Percentiles rank a stretch among this genome's conserved stretches.
Conservation (phyloP, 129 eudicot genomes). For the Centrapalus pauciflorus region DNA sequence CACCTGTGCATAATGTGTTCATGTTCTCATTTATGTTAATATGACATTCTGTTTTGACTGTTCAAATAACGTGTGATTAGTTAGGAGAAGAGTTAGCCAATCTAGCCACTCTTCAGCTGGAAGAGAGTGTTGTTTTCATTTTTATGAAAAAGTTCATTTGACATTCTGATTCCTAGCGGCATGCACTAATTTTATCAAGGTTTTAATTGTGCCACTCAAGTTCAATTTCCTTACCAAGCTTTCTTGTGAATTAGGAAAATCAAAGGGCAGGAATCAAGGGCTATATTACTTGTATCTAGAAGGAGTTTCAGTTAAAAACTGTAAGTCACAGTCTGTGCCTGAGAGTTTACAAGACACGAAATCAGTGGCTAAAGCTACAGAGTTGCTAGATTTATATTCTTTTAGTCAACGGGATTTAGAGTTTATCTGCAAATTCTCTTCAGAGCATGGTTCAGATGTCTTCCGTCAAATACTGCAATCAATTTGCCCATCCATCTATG, state of each 20-base stretch:
- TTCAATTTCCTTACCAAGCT: not conserved
- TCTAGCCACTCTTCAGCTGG: not conserved
- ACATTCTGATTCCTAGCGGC: not conserved
- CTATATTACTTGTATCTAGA: conserved; percentile 87
- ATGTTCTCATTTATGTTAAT: not conserved
- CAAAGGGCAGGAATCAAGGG: conserved; percentile 85
- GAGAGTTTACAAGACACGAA: conserved; percentile 38
- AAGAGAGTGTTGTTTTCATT: not conserved
- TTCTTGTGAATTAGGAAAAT: conserved; percentile 56
- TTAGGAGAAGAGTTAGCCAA: not conserved
- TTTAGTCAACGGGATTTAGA: conserved; percentile 81
- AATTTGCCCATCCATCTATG: conserved; percentile 92
- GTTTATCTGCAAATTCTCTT: conserved; percentile 59
- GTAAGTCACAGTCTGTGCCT: conserved; percentile 64
- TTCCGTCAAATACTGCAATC: conserved; percentile 90
- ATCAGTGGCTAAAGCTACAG: conserved; percentile 41
- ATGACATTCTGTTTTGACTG: not conserved
- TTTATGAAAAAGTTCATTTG: not conserved
- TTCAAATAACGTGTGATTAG: not conserved
- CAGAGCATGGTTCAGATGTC: conserved; percentile 75
- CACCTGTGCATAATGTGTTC: not conserved
- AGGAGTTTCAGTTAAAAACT: conserved; percentile 75
- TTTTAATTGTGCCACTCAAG: not conserved
- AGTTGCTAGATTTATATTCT: conserved; percentile 67
- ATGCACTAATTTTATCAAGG: not conserved